Conservation (phyloP, 2,329 filamentous ascomycete genomes). For the Monosporascus sp. region DNA sequence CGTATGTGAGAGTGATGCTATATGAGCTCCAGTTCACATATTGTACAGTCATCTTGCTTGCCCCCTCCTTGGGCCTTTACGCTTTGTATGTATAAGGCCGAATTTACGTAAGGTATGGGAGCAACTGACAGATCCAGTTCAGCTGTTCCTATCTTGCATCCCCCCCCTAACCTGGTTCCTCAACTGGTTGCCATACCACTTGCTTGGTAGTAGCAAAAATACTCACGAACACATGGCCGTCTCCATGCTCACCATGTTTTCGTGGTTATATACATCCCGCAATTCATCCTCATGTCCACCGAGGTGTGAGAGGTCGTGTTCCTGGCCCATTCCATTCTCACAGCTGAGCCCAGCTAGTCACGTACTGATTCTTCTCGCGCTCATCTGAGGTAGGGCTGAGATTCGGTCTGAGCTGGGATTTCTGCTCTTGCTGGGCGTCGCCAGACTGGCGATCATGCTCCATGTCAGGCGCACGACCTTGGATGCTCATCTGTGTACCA, state of each 20-base stretch:
- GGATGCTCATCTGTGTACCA: not conserved
- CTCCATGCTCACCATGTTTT: too few relatives aligned
- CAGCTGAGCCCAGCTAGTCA: constrained; percentile 9
- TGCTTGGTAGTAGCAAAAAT: not conserved
- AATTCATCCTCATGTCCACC: too few relatives aligned
- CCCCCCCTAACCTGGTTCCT: not conserved
- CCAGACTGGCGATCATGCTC: not conserved
- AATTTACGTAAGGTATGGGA: not conserved
- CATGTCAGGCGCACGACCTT: not conserved
- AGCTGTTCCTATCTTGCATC: not conserved
- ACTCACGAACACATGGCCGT: too few relatives aligned
- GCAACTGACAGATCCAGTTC: not conserved
- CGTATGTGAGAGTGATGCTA: not conserved
- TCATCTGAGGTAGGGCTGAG: constrained; percentile 9
- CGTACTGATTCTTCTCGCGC: constrained; percentile 4
- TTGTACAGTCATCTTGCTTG: not conserved
- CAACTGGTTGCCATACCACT: too few relatives aligned
- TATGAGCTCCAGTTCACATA: not conserved
- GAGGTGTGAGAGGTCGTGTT: not conserved
- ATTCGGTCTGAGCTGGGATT: constrained; percentile 1
- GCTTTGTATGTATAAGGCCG: not conserved
- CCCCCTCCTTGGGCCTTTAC: not conserved
- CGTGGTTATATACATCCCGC: too few relatives aligned
- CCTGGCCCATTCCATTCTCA: not conserved
- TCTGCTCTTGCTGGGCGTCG: not conserved